Evolutionary conservation across 1,139 yeast genomes (phyloP).

Genomic region (Taiozyma sp.): DNA sequence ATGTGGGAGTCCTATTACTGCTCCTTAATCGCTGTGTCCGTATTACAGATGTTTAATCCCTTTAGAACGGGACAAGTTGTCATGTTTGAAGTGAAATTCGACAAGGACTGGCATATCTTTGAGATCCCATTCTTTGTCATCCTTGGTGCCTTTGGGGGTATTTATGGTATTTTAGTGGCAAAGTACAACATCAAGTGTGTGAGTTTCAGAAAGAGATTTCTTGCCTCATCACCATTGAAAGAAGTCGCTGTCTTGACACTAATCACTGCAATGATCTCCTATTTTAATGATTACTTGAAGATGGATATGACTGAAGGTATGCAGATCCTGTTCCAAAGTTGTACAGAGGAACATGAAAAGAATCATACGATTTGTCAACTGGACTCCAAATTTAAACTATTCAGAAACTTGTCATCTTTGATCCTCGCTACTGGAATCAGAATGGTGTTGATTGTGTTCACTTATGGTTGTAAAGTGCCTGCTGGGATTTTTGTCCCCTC

Average conservation of each 20-base stretch:
- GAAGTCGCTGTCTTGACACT: conserved; percentile 69
- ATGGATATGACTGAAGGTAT: conserved; percentile 94
- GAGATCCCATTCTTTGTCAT: conserved; percentile 78
- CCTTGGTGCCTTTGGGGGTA: conserved; percentile 86
- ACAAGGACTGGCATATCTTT: conserved; percentile 78
- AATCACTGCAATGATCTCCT: conserved; percentile 72
- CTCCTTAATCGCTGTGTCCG: conserved; percentile 80
- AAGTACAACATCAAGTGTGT: conserved; percentile 75
- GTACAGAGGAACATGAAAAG: conserved; percentile 34
- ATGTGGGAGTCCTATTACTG: conserved; percentile 93
- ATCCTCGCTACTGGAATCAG: conserved; percentile 69
- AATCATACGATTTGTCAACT: conserved; percentile 44
- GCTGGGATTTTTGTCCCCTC: conserved; percentile 67
- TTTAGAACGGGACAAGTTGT: conserved; percentile 94
- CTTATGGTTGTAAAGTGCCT: conserved; percentile 69
- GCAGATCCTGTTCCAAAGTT: conserved; percentile 86
- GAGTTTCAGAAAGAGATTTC: conserved; percentile 66
- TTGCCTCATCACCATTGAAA: conserved; percentile 48
- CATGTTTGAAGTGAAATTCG: conserved; percentile 82
- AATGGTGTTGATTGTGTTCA: conserved; percentile 64
- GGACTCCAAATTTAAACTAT: conserved; percentile 28
- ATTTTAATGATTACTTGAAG: conserved; percentile 73
- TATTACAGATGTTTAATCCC: conserved; percentile 73
- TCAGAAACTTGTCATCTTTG: conserved; percentile 37
- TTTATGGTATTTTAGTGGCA: conserved; percentile 80